Percentiles rank a stretch among this genome's conserved stretches.
Conservation (phyloP, 345 rosid species). For the Eucalyptus camaldulensis region DNA sequence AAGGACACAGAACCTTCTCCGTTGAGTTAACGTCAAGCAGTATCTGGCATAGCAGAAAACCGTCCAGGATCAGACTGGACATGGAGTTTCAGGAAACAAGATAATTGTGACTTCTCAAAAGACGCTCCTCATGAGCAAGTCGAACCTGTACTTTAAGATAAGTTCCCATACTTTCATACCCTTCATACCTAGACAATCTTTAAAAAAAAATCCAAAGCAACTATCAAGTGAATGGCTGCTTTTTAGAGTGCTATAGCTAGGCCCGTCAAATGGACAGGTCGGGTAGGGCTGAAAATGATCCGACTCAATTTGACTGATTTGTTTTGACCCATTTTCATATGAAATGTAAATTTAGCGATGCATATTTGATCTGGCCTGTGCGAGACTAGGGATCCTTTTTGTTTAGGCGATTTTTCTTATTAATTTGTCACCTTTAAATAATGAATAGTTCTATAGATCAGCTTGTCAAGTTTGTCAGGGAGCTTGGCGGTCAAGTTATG, state of each 20-base stretch:
- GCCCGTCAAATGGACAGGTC: accelerated
- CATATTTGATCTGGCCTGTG: accelerated
- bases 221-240: neutral
- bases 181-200: neutral
- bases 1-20: neutral
- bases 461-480: neutral
- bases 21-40: neutral
- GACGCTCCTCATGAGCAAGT: neutral
- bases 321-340: neutral
- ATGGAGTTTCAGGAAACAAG: neutral
- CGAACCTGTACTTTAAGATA: neutral
- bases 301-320: accelerated
- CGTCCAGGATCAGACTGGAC: neutral
- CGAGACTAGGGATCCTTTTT: neutral
- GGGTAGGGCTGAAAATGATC: neutral
- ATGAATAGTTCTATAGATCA: neutral
- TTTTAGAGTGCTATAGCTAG: neutral
- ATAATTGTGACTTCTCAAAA: neutral
- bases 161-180: neutral
- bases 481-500: neutral
- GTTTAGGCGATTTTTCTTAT: neutral
- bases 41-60: neutral
- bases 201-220: too few relatives aligned
- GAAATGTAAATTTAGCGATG: neutral
- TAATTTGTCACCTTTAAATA: neutral